phyloP scores from a whole-genome alignment of 169 alveolate species.

The Plasmodium knowlesi region DNA sequence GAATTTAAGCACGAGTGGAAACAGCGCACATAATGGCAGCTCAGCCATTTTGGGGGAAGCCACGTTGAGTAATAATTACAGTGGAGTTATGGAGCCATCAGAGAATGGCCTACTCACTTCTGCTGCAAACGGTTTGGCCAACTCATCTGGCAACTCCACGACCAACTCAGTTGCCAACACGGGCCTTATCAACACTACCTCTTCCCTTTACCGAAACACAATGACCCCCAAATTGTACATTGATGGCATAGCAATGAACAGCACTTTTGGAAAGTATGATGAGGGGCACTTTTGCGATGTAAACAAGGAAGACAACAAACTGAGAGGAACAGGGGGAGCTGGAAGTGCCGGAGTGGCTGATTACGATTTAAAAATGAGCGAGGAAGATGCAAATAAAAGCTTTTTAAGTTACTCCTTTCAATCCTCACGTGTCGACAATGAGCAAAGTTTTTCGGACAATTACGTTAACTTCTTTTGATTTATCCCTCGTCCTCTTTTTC shows the following conservation, averaged over 20 bases:
- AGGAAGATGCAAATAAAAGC: constrained; percentile 10
- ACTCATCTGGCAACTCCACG: neutral
- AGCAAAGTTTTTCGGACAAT: constrained; percentile 34
- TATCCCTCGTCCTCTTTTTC: neutral
- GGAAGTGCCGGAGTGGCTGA: neutral
- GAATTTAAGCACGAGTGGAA: neutral
- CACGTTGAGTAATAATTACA: neutral
- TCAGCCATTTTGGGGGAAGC: neutral
- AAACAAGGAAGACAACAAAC: neutral
- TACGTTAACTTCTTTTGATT: constrained; percentile 52
- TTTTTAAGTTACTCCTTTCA: constrained; percentile 35
- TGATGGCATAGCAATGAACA: neutral
- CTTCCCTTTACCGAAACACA: neutral
- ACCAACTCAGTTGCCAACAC: neutral
- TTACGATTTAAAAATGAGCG: neutral
- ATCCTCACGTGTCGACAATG: constrained; percentile 18
- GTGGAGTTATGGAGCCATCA: neutral
- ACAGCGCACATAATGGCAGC: neutral
- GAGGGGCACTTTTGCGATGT: neutral
- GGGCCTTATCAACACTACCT: neutral
- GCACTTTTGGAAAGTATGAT: neutral
- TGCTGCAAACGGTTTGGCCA: neutral
- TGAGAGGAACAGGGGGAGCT: neutral
- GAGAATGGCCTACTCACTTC: neutral
- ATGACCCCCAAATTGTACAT: neutral